Evolutionary conservation across 805 yeast species (phyloP).

Genomic region (Candida montana): DNA sequence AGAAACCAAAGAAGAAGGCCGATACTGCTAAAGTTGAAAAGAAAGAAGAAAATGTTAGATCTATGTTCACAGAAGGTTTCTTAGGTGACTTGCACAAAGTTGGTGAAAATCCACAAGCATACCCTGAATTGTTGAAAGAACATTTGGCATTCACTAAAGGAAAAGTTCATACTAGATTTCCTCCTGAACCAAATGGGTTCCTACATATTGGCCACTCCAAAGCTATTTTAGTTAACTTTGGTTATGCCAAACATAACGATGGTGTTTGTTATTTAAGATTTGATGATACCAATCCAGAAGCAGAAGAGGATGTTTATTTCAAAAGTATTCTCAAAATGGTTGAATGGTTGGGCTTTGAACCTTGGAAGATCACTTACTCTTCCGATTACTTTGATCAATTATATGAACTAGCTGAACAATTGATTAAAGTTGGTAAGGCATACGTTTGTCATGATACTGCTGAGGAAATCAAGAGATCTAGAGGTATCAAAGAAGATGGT

Average conservation of each 20-base stretch:
- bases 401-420: constrained; percentile 81
- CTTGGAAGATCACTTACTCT: constrained; percentile 93
- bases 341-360: constrained; percentile 89
- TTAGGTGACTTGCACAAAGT: constrained; percentile 92
- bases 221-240: constrained; percentile 96
- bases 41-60: constrained; percentile 33
- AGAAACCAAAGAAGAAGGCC: constrained; percentile 44
- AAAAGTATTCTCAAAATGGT: constrained; percentile 80
- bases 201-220: constrained; percentile 97
- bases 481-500: constrained; percentile 91
- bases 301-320: constrained; percentile 91
- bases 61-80: constrained; percentile 95
- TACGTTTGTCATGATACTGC: constrained; percentile 92
- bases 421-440: constrained; percentile 67
- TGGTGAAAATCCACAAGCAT: constrained; percentile 90
- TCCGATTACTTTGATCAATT: constrained; percentile 90
- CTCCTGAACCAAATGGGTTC: constrained; percentile 98
- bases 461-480: constrained; percentile 81
- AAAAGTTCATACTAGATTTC: constrained; percentile 87
- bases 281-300: constrained; percentile 98
- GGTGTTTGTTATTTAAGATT: constrained; percentile 91
- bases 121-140: constrained; percentile 75
- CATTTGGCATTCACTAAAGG: constrained; percentile 80
- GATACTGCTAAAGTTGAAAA: constrained; percentile 17
- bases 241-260: constrained; percentile 82